Evolutionary conservation across 257 asterid species (phyloP).

Genomic region (Solanum chiquidenum): DNA sequence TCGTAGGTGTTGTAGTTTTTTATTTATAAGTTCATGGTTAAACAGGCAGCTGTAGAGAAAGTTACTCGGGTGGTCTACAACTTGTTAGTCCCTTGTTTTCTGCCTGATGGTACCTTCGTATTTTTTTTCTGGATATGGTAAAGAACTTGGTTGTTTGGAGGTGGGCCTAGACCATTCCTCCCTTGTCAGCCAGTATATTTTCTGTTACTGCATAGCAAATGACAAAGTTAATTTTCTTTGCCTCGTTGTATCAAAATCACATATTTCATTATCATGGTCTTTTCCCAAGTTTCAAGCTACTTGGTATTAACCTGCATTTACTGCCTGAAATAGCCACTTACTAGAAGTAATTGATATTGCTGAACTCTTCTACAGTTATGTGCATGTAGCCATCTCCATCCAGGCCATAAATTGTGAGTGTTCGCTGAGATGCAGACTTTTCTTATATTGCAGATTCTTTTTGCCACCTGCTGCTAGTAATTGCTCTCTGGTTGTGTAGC

Average conservation of each 20-base stretch:
- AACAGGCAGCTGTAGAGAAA: neutral
- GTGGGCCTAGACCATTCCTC: neutral
- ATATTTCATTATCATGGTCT: neutral
- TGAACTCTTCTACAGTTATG: neutral
- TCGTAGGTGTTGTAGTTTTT: neutral
- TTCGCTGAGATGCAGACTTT: neutral
- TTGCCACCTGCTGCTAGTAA: slow-evolving; percentile 42
- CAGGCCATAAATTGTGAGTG: neutral
- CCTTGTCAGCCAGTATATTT: neutral
- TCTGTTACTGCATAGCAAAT: neutral
- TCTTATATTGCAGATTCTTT: slow-evolving; percentile 47
- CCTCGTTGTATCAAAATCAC: neutral
- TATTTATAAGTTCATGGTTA: neutral
- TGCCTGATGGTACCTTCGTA: neutral
- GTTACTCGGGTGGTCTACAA: neutral
- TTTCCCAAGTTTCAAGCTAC: neutral
- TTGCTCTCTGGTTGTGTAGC: slow-evolving; percentile 63
- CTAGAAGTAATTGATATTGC: neutral
- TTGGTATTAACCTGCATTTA: neutral
- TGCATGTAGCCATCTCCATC: neutral
- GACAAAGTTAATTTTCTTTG: neutral
- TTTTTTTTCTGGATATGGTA: neutral
- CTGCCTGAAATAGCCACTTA: neutral
- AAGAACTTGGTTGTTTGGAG: neutral
- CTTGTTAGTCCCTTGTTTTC: neutral